Conservation (phyloP, 1,284 basidiomycete genomes). For the Irpex sp. region DNA sequence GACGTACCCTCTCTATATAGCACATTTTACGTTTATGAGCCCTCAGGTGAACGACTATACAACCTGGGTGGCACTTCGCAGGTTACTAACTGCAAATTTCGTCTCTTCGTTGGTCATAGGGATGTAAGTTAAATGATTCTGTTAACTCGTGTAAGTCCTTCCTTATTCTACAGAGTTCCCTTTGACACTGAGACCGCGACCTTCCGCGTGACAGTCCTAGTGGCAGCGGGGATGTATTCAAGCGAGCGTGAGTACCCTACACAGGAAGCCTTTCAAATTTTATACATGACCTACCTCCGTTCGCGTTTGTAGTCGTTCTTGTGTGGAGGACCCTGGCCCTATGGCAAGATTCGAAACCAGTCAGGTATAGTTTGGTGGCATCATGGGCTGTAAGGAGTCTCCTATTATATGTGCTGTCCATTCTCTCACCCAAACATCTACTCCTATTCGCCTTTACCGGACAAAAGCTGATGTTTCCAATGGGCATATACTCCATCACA, state of each 20-base stretch:
- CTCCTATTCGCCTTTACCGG: neutral
- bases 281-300: neutral
- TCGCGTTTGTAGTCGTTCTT: conserved; percentile 4
- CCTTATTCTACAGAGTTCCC: no score
- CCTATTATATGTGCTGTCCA: neutral
- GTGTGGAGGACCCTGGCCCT: conserved; percentile 11
- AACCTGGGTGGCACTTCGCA: neutral
- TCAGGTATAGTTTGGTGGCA: neutral
- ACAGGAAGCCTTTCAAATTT: neutral
- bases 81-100: neutral
- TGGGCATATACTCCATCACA: neutral
- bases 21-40: neutral
- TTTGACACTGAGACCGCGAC: no score
- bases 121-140: neutral
- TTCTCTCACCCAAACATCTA: neutral
- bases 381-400: conserved; percentile 1
- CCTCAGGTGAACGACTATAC: neutral
- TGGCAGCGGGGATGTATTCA: conserved; percentile 1
- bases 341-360: conserved; percentile 6
- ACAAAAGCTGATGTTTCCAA: neutral
- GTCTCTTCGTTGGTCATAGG: neutral
- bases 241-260: conserved; percentile 4
- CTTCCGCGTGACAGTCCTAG: conserved; percentile 1
- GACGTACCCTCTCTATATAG: neutral
- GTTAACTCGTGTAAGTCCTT: neutral